Evolutionary conservation across 2,329 filamentous ascomycete genomes (phyloP).

Genomic region (Cyclaneusma minus): DNA sequence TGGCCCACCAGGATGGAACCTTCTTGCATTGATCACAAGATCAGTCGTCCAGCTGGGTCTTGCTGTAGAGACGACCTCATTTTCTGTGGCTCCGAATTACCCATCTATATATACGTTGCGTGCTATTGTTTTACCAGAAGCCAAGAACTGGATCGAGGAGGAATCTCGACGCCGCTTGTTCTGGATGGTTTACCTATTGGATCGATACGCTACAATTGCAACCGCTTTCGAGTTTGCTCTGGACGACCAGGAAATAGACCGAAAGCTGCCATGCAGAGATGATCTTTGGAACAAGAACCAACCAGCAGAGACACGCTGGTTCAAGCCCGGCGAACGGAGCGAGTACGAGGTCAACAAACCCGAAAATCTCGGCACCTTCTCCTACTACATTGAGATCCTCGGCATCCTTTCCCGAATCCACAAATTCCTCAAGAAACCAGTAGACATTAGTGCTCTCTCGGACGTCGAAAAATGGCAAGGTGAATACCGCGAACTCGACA

Average conservation of each 20-base stretch:
- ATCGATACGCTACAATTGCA: conserved; percentile 78
- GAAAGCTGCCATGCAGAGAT: conserved; percentile 73
- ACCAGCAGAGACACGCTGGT: conserved; percentile 73
- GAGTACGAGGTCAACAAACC: conserved; percentile 54
- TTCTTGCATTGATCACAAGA: conserved; percentile 75
- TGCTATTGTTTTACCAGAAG: conserved; percentile 70
- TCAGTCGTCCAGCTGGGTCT: conserved; percentile 80
- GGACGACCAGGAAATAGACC: conserved; percentile 79
- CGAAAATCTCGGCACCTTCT: conserved; percentile 75
- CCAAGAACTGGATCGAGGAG: conserved; percentile 77
- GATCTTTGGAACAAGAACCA: conserved; percentile 75
- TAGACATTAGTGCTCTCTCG: conserved; percentile 69
- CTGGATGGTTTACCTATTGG: conserved; percentile 88
- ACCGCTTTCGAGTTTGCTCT: conserved; percentile 87
- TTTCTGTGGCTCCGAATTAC: conserved; percentile 61
- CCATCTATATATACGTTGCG: conserved; percentile 80
- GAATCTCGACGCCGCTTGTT: conserved; percentile 74
- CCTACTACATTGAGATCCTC: conserved; percentile 79
- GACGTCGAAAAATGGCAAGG: conserved; percentile 86
- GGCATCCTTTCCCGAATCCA: conserved; percentile 80
- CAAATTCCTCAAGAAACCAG: conserved; percentile 73
- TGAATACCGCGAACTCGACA: conserved; percentile 73
- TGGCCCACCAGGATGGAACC: conserved; percentile 82
- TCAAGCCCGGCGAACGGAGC: conserved; percentile 35
- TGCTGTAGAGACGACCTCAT: conserved; percentile 67